A percentile compares a stretch with the other conserved stretches of the same genome.
These are phyloP conservation scores for Dictyostelium brefeldianum DNA, from an alignment of 78 protist genomes.

Conservation along the genomic window DNA sequence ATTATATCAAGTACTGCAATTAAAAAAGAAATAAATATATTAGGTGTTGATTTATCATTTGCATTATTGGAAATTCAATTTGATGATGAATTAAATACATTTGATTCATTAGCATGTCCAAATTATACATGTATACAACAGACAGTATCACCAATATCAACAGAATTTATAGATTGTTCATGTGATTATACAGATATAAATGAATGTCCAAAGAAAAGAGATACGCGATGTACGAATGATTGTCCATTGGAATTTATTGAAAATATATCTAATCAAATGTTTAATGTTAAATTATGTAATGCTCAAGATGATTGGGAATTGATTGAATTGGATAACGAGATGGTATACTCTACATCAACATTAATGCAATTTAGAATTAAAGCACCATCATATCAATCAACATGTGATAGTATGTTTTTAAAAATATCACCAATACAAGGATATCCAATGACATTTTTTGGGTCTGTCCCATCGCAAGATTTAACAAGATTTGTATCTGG, in stretches of 20 bases:
- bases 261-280: neutral
- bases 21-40: constrained; percentile 15
- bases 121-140: constrained; percentile 18
- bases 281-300: neutral
- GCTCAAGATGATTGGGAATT: neutral
- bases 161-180: neutral
- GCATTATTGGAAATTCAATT: constrained; percentile 49
- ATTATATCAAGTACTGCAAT: neutral
- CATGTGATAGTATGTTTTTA: constrained; percentile 33
- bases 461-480: neutral
- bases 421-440: neutral
- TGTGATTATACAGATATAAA: constrained; percentile 46
- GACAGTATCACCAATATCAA: neutral
- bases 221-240: neutral
- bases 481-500: constrained; percentile 3
- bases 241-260: too few relatives aligned
- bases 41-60: constrained; percentile 43
- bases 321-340: neutral
- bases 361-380: constrained; percentile 18
- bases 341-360: neutral
- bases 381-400: neutral
- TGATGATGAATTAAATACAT: constrained; percentile 27
- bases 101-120: constrained; percentile 20
- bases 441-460: neutral
- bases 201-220: neutral